Base-by-base conservation (phyloP, 208 protist species). In the Acanthamoeba castellanii region DNA sequence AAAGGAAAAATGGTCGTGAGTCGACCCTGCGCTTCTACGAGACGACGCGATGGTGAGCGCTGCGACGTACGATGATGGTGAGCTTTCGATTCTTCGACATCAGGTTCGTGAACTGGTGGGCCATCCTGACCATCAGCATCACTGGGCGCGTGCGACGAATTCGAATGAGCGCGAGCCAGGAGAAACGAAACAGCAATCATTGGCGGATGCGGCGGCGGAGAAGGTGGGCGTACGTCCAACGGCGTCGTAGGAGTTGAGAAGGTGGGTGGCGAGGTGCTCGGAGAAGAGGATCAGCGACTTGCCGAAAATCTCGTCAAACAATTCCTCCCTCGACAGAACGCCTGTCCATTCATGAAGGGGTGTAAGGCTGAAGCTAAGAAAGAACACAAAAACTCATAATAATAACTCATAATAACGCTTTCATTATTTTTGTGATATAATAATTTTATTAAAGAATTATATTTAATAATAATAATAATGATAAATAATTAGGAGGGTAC, bases 101-200 rank as follows among this genome's bases (percentile, higher is more conserved):
- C 25, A 92, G 16, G 20, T 32, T 50, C 20, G n/a, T 64, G 59
- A 57, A 45, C 37, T 92, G 57, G 25, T 72, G 50, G 25, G 61
- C 45, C 34, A 92, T 92, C 20, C 85, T 20, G 27, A 92, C 22
- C 57, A 64, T 74, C 55, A 92, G 61, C 85, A 92, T 37, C 85
- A 92, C 85, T 52, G 37, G 1, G 2, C 22, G 5, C 5, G 61
- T 27, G 61, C 2, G 6, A 61, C 3, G 55, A 61, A 25, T 22
- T 25, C 20, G 16, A 5, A 61, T 25, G 16, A 22, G 16, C 55
- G 3, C 1, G 55, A 22, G 55, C 55, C 3, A 25, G 16, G n/a
- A 61, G 55, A 13, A 22, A 61, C 16, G 55, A 61, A 0, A 25
- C 16, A 25, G n/a, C n/a, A n/a, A n/a, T 61, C 16, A 61, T 0